Percentiles rank a stretch among this genome's conserved stretches.
phyloP scores from a whole-genome alignment of 805 yeast species.

The Hanseniaspora valbyensis region DNA sequence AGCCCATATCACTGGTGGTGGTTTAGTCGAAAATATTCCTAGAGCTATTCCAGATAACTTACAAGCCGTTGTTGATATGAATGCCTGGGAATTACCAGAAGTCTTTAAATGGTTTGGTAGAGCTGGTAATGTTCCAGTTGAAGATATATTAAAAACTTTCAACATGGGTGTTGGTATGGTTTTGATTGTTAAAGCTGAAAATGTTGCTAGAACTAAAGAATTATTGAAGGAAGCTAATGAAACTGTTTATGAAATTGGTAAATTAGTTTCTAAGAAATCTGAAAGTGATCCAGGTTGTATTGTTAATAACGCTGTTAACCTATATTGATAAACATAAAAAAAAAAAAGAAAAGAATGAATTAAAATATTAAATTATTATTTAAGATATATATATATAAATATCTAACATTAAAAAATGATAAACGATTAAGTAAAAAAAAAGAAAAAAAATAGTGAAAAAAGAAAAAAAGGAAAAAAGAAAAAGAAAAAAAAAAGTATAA shows the following conservation, averaged over 20 bases:
- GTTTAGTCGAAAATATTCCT: conserved; percentile 90
- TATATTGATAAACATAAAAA: conserved; percentile 21
- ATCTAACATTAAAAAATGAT: no score
- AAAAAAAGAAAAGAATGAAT: neutral
- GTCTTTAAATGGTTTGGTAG: conserved; percentile 91
- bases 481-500: no score
- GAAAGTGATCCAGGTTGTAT: conserved; percentile 46
- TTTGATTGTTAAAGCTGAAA: conserved; percentile 59
- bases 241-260: conserved; percentile 60
- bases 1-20: conserved; percentile 98
- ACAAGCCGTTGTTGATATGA: conserved; percentile 70
- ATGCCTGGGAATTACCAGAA: conserved; percentile 71
- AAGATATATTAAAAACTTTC: conserved; percentile 79
- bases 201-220: conserved; percentile 46
- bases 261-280: conserved; percentile 36
- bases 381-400: no score
- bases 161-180: conserved; percentile 98
- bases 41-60: conserved; percentile 76
- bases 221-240: conserved; percentile 59
- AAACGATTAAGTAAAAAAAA: no score
- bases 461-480: no score
- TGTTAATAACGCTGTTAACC: conserved; percentile 34
- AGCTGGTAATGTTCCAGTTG: conserved; percentile 79
- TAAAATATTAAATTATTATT: neutral
- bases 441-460: no score